Evolutionary conservation across 2,329 filamentous ascomycete species (phyloP).

Genomic region (Cercospora sp.): DNA sequence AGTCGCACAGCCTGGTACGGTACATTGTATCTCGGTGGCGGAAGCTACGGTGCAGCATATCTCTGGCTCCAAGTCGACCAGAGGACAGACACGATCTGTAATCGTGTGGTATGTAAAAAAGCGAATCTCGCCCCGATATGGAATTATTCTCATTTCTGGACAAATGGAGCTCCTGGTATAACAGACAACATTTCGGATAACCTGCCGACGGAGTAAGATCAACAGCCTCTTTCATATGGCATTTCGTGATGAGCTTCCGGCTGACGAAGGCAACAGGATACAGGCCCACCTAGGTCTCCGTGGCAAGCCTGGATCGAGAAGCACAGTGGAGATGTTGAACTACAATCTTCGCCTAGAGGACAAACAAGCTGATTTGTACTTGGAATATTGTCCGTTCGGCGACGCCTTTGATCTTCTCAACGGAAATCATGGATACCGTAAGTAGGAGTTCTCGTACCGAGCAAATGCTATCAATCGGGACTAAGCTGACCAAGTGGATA

Average conservation of each 20-base stretch:
- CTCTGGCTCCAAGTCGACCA: background rate
- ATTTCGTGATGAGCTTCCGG: background rate
- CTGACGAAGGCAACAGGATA: background rate
- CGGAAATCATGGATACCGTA: background rate
- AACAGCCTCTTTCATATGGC: background rate
- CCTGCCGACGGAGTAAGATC: background rate
- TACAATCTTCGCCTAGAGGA: background rate
- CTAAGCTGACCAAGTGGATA: background rate
- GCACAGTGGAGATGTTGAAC: background rate
- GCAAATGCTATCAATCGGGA: background rate
- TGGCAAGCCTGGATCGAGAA: background rate
- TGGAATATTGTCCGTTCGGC: conserved; percentile 12
- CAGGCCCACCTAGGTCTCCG: background rate
- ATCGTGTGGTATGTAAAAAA: background rate
- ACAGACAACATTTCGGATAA: background rate
- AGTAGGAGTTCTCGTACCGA: background rate
- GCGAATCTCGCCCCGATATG: background rate
- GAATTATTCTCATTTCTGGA: conserved; percentile 1
- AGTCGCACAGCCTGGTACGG: background rate
- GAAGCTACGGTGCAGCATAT: background rate
- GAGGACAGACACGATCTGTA: background rate
- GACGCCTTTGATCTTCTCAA: background rate
- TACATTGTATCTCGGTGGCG: background rate
- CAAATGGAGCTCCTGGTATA: conserved; percentile 2
- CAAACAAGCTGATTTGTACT: conserved; percentile 1